A percentile compares a stretch with the other conserved stretches of the same genome.
phyloP scores from a whole-genome alignment of 2,329 filamentous ascomycete species.

The Calonectria henricotiae region DNA sequence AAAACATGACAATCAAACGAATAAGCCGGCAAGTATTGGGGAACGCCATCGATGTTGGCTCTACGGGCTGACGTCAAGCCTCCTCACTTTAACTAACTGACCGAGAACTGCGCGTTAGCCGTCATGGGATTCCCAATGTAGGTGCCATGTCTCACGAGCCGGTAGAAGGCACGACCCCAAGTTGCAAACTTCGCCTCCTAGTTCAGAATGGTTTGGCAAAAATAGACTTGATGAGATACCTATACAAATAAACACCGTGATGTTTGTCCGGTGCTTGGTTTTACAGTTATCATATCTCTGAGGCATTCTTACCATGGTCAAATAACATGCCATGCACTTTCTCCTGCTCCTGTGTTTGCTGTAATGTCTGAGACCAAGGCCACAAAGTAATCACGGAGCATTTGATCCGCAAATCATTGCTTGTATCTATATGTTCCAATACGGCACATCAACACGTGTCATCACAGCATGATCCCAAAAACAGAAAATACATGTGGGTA shows the following conservation, averaged over 20 bases:
- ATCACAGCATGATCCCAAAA: background rate
- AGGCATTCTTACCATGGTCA: background rate
- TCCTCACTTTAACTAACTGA: background rate
- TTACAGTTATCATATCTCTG: too few relatives aligned
- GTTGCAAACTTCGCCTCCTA: background rate
- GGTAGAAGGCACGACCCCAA: background rate
- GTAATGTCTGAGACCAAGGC: background rate
- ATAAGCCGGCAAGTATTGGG: background rate
- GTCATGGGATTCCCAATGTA: slow-evolving; percentile 1
- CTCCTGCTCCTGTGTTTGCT: background rate
- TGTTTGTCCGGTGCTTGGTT: too few relatives aligned
- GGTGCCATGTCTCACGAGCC: background rate
- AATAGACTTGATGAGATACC: background rate
- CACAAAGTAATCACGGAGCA: background rate
- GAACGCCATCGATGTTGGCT: background rate
- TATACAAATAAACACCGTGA: background rate
- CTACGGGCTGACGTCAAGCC: background rate
- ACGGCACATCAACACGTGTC: background rate
- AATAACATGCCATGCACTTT: background rate
- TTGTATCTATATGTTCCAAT: background rate
- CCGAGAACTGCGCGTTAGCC: slow-evolving; percentile 4
- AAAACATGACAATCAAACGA: slow-evolving; percentile 3
- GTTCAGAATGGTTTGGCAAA: too few relatives aligned
- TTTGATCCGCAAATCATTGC: background rate
- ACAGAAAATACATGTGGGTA: background rate